These are phyloP conservation scores for Fusarium sp. DNA, from an alignment of 2,329 filamentous ascomycete genomes.

Conservation along the genomic window DNA sequence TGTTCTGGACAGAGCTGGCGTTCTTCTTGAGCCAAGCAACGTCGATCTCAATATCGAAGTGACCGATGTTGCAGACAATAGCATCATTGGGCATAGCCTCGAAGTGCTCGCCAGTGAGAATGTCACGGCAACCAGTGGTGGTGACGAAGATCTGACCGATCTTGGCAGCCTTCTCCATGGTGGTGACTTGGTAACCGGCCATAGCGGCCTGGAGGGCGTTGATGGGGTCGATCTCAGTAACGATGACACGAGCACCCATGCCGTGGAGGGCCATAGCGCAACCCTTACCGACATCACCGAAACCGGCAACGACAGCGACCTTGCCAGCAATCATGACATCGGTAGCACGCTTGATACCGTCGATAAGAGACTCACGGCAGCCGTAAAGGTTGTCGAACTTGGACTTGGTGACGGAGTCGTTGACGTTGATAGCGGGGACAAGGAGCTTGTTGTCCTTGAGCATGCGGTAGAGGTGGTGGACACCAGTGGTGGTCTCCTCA, in stretches of 20 bases:
- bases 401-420: constrained; percentile 99
- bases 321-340: constrained; percentile 99
- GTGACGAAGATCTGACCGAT: constrained; percentile 98
- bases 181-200: constrained; percentile 94
- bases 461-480: constrained; percentile 99
- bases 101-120: constrained; percentile 92
- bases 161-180: constrained; percentile 95
- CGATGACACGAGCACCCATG: constrained; percentile 96
- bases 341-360: constrained; percentile 99
- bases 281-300: constrained; percentile 99
- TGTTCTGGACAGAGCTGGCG: constrained; percentile 92
- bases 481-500: constrained; percentile 99
- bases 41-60: constrained; percentile 99
- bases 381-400: constrained; percentile 99
- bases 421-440: constrained; percentile 98
- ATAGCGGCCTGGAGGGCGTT: constrained; percentile 99
- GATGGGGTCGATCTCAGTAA: constrained; percentile 99
- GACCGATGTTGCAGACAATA: constrained; percentile 99
- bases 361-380: constrained; percentile 97
- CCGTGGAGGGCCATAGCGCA: constrained; percentile 94
- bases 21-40: constrained; percentile 99
- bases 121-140: constrained; percentile 99
- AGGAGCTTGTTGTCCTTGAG: constrained; percentile 90
- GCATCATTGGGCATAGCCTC: constrained; percentile 96
- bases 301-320: constrained; percentile 96